Base-by-base conservation (phyloP, 805 yeast species). In the Lachancea quebecensis region DNA sequence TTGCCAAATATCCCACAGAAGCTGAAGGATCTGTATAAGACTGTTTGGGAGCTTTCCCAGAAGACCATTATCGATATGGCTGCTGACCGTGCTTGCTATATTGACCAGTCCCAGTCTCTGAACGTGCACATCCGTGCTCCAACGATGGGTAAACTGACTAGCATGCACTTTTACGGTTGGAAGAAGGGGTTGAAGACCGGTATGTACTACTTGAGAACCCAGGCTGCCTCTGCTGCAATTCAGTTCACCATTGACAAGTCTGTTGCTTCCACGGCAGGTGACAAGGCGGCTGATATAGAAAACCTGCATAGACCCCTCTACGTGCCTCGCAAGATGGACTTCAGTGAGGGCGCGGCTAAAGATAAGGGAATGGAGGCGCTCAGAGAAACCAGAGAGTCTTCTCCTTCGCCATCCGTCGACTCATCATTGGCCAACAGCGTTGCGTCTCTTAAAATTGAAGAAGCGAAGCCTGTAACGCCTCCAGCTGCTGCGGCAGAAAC, bases 161-260 rank as follows among this genome's bases (percentile, higher is more conserved):
- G 93, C 53, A 93, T 93, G 97, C 99, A 93, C 67, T 93, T 93
- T 74, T 91, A 93, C 64, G 98, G 96, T 39, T 93, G 99, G 99
- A 85, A 86, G 73, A 88, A 85, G 73, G 99, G 99, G 50, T 77
- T 93, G 64, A 93, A 93, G 77, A 93, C 99, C 4, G 99, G 99
- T 60, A 91, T 93, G 95, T 93, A 93, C 74, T 93, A 93, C 69
- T 73, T 93, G 66, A 82, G 98, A 69, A 91, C 98, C 10, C 95
- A 87, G 74, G 96, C 98, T 49, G 99, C 99, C 16, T 79, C 96
- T 36, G 85, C 95, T 42, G 97, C 99, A 39, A 93, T 93, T 62
- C 95, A 91, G 71, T 91, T 89, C 67, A 85, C 93, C 14, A 75
- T 83, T 44, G 86, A 79, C 54, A 66, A 85, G 70, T 83, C 82